A percentile compares a stretch with the other conserved stretches of the same genome.
Evolutionary conservation across 1,284 basidiomycete species (phyloP).

Genomic region (Rhodotorula sp.): DNA sequence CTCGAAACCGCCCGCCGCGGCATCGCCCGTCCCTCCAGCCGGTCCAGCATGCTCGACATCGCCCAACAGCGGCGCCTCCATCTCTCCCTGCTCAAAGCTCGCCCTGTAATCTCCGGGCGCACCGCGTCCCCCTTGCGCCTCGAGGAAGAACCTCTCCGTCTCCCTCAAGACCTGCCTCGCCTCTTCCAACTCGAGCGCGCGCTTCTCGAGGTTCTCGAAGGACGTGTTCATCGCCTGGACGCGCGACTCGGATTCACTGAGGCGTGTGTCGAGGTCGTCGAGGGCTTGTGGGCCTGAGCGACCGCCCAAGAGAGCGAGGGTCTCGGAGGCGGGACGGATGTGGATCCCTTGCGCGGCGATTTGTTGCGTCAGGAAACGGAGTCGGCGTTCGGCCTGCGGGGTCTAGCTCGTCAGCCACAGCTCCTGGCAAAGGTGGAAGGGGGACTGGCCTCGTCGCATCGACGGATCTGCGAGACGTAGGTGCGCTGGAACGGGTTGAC

Average conservation of each 20-base stretch:
- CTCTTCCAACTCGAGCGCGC: constrained; percentile 84
- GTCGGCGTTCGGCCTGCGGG: constrained; percentile 89
- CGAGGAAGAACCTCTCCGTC: constrained; percentile 94
- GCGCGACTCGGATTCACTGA: constrained; percentile 83
- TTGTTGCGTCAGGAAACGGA: constrained; percentile 84
- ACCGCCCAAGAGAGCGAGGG: constrained; percentile 71
- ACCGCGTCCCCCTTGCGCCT: constrained; percentile 54
- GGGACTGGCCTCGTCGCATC: constrained; percentile 32
- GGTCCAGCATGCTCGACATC: constrained; percentile 66
- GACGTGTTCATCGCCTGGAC: constrained; percentile 89
- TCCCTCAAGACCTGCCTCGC: constrained; percentile 89
- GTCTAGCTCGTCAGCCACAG: constrained; percentile 49
- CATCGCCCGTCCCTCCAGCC: constrained; percentile 47
- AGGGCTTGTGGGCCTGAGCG: constrained; percentile 88
- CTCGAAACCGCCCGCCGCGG: constrained; percentile 60
- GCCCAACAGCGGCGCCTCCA: constrained; percentile 83
- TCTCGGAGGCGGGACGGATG: constrained; percentile 55
- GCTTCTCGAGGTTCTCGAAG: constrained; percentile 83
- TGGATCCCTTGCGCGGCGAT: constrained; percentile 78
- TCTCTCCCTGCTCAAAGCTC: constrained; percentile 76
- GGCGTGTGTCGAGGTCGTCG: constrained; percentile 85
- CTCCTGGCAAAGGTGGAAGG: neutral
- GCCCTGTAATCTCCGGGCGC: constrained; percentile 70
- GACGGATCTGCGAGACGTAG: constrained; percentile 89
- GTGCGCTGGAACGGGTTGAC: constrained; percentile 98